Base-by-base conservation (phyloP, 179 eudicot species). In the Drosera spatulata region DNA sequence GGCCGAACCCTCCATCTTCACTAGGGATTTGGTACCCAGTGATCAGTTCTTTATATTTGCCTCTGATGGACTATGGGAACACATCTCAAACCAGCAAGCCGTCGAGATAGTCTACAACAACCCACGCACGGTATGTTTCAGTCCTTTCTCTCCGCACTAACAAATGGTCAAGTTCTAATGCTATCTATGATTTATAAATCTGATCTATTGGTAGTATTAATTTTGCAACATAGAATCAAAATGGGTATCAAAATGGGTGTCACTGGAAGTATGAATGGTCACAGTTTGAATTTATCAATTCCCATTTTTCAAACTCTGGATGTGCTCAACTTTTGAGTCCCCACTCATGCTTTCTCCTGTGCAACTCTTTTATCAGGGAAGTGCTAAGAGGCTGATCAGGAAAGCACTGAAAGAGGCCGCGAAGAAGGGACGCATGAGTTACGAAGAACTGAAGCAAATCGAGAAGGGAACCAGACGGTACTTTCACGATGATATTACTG, bases 1-100 rank as follows among this genome's bases (percentile, higher is more conserved):
- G 39, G 73, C 87, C 4, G 90, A 86, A 52, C 95, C 90, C 48
- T 44, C 79, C 33, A 58, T 81, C 7, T 53, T 64, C 11, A 49
- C 71, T 11, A 62, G 75, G 42, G 71, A 66, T 33, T 39, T 86
- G 3, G 60, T 64, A 43, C 67, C 80, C 7, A 69, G 73, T 7
- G 95, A 86, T 59, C 82, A 65, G 52, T 86, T 86, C 58, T 48
- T 83, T 15, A 78, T 86, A 12, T 86, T 79, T 64, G 95, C 87
- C 33, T 83, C 95, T 2, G 95, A 83, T 68, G 95, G 95, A 58
- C 73, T 86, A 11, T 86, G 87, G 89, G 95, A 86, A 66, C 82
- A 75, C 62, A 68, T 86, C 41, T 70, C 58, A 52, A 83, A 86
- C 66, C 80, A 86, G 54, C 82, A 83, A 66, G 95, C 81, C 14